Evolutionary conservation across 768 basidiomycete species (phyloP).

Genomic region (Amanita rubescens): DNA sequence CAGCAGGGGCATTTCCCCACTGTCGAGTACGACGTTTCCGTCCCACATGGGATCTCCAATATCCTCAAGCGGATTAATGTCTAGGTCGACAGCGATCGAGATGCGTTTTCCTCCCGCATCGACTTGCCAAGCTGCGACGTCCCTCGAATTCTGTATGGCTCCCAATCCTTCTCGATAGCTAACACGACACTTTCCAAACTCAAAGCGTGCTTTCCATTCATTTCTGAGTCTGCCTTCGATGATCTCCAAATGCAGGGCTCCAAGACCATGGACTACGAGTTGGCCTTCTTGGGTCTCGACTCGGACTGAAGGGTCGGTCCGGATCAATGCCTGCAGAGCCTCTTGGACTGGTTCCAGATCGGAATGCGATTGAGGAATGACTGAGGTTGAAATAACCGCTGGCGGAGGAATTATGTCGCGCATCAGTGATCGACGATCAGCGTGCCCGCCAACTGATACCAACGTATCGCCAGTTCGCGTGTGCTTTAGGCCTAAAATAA

Average conservation of each 20-base stretch:
- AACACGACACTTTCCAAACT: slow-evolving; percentile 71
- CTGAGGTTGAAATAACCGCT: slow-evolving; percentile 79
- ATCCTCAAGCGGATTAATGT: slow-evolving; percentile 44
- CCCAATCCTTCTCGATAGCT: slow-evolving; percentile 68
- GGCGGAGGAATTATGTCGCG: slow-evolving; percentile 69
- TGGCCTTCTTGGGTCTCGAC: slow-evolving; percentile 78
- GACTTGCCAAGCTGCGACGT: slow-evolving; percentile 48
- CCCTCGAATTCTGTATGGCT: slow-evolving; percentile 18
- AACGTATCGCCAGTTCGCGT: slow-evolving; percentile 88
- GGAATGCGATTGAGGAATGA: slow-evolving; percentile 73
- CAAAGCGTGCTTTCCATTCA: slow-evolving; percentile 74
- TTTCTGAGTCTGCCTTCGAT: slow-evolving; percentile 72
- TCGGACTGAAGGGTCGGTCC: slow-evolving; percentile 89
- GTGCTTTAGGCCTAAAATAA: slow-evolving; percentile 73
- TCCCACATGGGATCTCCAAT: slow-evolving; percentile 73
- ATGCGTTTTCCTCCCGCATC: slow-evolving; percentile 53
- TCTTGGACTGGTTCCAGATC: slow-evolving; percentile 74
- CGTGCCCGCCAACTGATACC: slow-evolving; percentile 40
- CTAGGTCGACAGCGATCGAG: slow-evolving; percentile 45
- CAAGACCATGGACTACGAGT: slow-evolving; percentile 75
- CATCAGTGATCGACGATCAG: slow-evolving; percentile 33
- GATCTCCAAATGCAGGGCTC: slow-evolving; percentile 84
- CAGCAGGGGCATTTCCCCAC: slow-evolving; percentile 41
- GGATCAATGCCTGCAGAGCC: slow-evolving; percentile 60
- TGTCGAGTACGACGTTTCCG: slow-evolving; percentile 65